phyloP scores from a whole-genome alignment of 2,329 filamentous ascomycete genomes.

The Coniella lustricola region DNA sequence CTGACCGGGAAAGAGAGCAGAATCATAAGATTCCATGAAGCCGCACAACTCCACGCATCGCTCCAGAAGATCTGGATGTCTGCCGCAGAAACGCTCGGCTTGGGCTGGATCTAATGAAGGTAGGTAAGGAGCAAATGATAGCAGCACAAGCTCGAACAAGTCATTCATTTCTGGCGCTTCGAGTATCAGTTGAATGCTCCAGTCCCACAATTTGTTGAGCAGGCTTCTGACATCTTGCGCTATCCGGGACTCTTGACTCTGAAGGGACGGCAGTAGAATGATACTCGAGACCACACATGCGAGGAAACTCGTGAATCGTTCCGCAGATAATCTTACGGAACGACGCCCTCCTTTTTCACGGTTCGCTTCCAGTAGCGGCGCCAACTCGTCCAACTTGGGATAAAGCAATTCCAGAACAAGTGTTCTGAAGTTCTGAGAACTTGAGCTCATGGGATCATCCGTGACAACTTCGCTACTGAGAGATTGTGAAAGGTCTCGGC shows the following conservation, averaged over 20 bases:
- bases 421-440: constrained; percentile 39
- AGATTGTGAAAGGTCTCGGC: neutral
- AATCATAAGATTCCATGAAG: constrained; percentile 25
- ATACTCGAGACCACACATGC: constrained; percentile 39
- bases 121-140: constrained; percentile 37
- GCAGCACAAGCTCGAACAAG: constrained; percentile 41
- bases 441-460: constrained; percentile 10
- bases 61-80: constrained; percentile 34
- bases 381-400: constrained; percentile 45
- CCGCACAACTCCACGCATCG: constrained; percentile 35
- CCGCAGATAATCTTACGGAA: constrained; percentile 41
- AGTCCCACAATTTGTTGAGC: constrained; percentile 35
- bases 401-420: constrained; percentile 47
- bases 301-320: constrained; percentile 46
- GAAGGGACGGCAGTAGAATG: constrained; percentile 41
- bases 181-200: constrained; percentile 33
- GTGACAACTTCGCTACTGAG: neutral
- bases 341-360: constrained; percentile 23
- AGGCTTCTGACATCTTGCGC: constrained; percentile 41
- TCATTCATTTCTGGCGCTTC: constrained; percentile 37
- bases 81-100: constrained; percentile 31
- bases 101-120: constrained; percentile 34
- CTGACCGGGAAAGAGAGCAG: constrained; percentile 27
- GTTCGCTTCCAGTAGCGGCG: constrained; percentile 41
- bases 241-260: constrained; percentile 39